These are phyloP conservation scores for Triadica sebifera DNA, from an alignment of 345 rosid genomes.

Conservation along the genomic window DNA sequence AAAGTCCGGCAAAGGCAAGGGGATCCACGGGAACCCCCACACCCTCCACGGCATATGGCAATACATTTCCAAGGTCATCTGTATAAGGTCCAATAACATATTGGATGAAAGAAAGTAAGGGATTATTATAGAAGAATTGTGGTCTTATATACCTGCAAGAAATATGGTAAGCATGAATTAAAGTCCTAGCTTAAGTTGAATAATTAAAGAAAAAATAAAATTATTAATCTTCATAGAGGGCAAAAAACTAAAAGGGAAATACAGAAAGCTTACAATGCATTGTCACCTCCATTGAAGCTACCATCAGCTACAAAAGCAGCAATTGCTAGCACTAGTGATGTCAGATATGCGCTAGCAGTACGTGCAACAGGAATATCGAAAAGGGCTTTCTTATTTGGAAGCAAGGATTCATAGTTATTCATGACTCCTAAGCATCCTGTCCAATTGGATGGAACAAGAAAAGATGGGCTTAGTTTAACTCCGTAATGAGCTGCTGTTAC, in stretches of 20 bases:
- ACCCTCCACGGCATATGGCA: constrained; percentile 93
- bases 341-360: constrained; percentile 82
- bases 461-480: constrained; percentile 83
- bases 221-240: too few species aligned
- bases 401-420: constrained; percentile 86
- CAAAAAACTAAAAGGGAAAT: not conserved
- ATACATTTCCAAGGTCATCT: constrained; percentile 86
- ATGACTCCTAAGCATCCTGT: constrained; percentile 94
- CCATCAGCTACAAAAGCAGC: constrained; percentile 81
- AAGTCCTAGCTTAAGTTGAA: not conserved
- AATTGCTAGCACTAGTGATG: constrained; percentile 68
- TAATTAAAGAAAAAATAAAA: not conserved
- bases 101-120: constrained; percentile 79
- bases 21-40: constrained; percentile 95
- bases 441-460: constrained; percentile 92
- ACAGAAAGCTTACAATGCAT: constrained; percentile 67
- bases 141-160: constrained; percentile 78
- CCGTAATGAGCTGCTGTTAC: constrained; percentile 68
- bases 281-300: constrained; percentile 88
- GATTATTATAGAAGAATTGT: constrained; percentile 85
- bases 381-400: constrained; percentile 80
- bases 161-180: not conserved
- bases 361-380: constrained; percentile 90
- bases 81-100: constrained; percentile 83
- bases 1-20: constrained; percentile 92